Evolutionary conservation across 2,329 filamentous ascomycete genomes (phyloP).

Genomic region (Claviceps paspali): DNA sequence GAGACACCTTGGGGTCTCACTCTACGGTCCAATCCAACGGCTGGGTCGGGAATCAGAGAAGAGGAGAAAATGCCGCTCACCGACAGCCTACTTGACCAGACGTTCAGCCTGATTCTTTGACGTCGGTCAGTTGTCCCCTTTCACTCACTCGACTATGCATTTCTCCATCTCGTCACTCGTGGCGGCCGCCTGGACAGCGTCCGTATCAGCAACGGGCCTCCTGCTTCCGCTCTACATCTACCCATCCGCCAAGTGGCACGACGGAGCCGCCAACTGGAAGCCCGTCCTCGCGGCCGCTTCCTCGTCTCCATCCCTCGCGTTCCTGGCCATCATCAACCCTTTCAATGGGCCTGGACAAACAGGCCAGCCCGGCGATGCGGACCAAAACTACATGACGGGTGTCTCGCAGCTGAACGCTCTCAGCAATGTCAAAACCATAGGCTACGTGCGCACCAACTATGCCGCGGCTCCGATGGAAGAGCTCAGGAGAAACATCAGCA

Average conservation of each 20-base stretch:
- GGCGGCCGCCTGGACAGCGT: neutral
- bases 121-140: too few relatives aligned
- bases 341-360: constrained; percentile 10
- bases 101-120: too few relatives aligned
- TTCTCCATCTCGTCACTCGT: neutral
- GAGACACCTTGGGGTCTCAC: neutral
- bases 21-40: too few relatives aligned
- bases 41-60: neutral
- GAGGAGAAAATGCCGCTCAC: too few relatives aligned
- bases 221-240: constrained; percentile 12
- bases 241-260: constrained; percentile 8
- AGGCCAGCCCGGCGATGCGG: constrained; percentile 9
- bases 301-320: constrained; percentile 5
- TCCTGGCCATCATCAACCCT: constrained; percentile 10
- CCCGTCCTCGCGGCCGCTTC: constrained; percentile 8
- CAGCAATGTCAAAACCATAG: constrained; percentile 10
- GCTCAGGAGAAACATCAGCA: constrained; percentile 10
- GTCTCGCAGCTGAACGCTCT: constrained; percentile 10
- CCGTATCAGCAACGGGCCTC: constrained; percentile 7
- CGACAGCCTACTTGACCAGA: too few relatives aligned
- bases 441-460: constrained; percentile 12
- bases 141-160: neutral
- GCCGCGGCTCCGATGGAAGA: constrained; percentile 7
- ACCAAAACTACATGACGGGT: constrained; percentile 11
- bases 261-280: constrained; percentile 11